Base-by-base conservation (phyloP, 768 basidiomycete genomes). In the Mycena floridula region DNA sequence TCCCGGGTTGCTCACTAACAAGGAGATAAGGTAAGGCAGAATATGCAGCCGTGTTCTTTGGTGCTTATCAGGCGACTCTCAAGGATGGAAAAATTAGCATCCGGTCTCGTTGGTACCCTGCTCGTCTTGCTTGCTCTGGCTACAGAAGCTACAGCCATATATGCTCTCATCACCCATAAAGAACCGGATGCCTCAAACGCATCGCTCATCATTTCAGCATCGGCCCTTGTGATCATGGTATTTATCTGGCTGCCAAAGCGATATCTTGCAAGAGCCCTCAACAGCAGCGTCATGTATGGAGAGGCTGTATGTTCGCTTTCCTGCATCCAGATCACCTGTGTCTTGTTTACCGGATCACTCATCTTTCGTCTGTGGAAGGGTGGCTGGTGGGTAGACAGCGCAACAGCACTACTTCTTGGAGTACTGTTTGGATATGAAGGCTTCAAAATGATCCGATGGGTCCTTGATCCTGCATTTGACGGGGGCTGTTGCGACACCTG, bases 371-470 rank as follows among this genome's bases (percentile, higher is more conserved):
- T 64, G 4, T 71, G 72, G 72, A 46, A 54, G 5, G 64, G 67
- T n/a, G 73, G 71, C 0, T 73, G 72, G 73, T 74, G 73, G 72
- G 55, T 72, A 11, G 73, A 74, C 44, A 53, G 66, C 16, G 64
- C 63, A n/a, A 73, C 72, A 9, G 59, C 70, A 1, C 59, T 74
- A 21, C 42, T 64, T 9, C 58, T 74, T 25, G 64, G 61, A 2
- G 3, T 70, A 7, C 50, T 73, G 37, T 74, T 74, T 43, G 68
- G 62, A 8, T 67, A 70, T 67, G 72, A 74, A 39, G 72, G 70
- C 1, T 13, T 55, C 30, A 71, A 72, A 49, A 67, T 72, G 69
- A 43, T 68, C 11, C 52, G 58, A 38, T 71, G 70, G 70, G 68
- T 60, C 11, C 52, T 54, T 21, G 50, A 56, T 43, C 45, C 60